Percentiles rank a stretch among this genome's conserved stretches.
Conservation (phyloP, 2,329 filamentous ascomycete genomes). For the Elsinoe perseae region DNA sequence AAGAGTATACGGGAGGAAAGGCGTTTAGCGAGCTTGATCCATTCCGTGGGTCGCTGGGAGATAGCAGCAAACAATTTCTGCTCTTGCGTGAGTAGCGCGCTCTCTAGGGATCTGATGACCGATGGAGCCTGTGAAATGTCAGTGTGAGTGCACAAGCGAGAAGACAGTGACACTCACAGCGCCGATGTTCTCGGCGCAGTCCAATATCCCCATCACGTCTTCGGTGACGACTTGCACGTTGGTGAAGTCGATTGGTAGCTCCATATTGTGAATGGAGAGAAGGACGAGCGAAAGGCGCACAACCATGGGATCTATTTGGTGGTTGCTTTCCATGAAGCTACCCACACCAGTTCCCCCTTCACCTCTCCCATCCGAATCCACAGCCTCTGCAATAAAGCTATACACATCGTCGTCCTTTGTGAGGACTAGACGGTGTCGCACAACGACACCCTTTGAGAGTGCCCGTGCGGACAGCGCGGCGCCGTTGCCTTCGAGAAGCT, state of each 20-base stretch:
- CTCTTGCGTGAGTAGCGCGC: slow-evolving; percentile 41
- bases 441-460: background rate
- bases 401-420: background rate
- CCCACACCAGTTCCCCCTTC: background rate
- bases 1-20: slow-evolving; percentile 41
- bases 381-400: background rate
- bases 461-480: background rate
- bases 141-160: background rate
- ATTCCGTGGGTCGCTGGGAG: slow-evolving; percentile 35
- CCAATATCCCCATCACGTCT: slow-evolving; percentile 35
- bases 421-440: slow-evolving; percentile 1
- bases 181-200: slow-evolving; percentile 41
- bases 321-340: background rate
- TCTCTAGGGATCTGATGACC: slow-evolving; percentile 34
- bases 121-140: background rate
- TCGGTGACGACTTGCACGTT: slow-evolving; percentile 34
- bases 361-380: background rate
- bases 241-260: slow-evolving; percentile 35
- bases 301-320: background rate
- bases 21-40: slow-evolving; percentile 41
- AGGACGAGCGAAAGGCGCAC: slow-evolving; percentile 28
- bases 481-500: slow-evolving; percentile 2
- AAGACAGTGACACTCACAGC: slow-evolving; percentile 26
- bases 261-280: slow-evolving; percentile 40
- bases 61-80: slow-evolving; percentile 42